Conservation (phyloP, 2,329 filamentous ascomycete species). For the Macrophomina phaseolina region DNA sequence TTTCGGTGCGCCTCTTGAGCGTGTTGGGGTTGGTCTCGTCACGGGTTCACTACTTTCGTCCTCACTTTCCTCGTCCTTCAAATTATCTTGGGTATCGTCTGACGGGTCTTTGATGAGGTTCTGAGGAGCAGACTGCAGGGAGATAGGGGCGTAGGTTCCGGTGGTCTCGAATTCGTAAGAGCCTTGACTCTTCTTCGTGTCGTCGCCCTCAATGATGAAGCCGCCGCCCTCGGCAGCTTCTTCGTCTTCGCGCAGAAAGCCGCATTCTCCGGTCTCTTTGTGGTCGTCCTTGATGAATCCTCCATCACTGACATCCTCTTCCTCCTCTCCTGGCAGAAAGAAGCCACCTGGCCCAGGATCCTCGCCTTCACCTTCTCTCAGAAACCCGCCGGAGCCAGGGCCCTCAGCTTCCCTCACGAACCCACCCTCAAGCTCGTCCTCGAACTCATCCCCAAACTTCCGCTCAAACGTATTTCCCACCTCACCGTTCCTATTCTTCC, state of each 20-base stretch:
- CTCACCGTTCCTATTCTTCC: slow-evolving; percentile 44
- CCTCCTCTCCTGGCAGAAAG: slow-evolving; percentile 28
- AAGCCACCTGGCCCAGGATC: slow-evolving; percentile 30
- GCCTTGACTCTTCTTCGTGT: slow-evolving; percentile 28
- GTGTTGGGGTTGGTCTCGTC: not conserved
- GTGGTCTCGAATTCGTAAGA: slow-evolving; percentile 8
- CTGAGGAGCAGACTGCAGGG: slow-evolving; percentile 41
- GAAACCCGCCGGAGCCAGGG: slow-evolving; percentile 44
- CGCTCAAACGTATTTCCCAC: slow-evolving; percentile 29
- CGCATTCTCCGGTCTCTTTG: slow-evolving; percentile 36
- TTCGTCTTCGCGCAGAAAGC: slow-evolving; percentile 42
- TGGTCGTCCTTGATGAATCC: slow-evolving; percentile 29
- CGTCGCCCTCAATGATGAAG: slow-evolving; percentile 42
- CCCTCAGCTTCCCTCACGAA: slow-evolving; percentile 43
- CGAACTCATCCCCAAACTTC: slow-evolving; percentile 29
- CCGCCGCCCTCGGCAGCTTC: slow-evolving; percentile 37
- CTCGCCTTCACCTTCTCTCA: slow-evolving; percentile 37
- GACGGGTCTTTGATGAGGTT: slow-evolving; percentile 20
- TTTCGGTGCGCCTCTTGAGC: slow-evolving; percentile 8
- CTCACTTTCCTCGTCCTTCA: slow-evolving; percentile 25
- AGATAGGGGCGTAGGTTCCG: slow-evolving; percentile 38
- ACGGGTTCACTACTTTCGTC: slow-evolving; percentile 9
- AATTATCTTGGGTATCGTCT: slow-evolving; percentile 1
- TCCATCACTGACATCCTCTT: slow-evolving; percentile 19
- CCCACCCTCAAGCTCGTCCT: slow-evolving; percentile 45